Percentiles rank a stretch among this genome's conserved stretches.
Conservation (phyloP, 225 moss, liverwort and hornwort genomes). For the Takakia lepidozioides region DNA sequence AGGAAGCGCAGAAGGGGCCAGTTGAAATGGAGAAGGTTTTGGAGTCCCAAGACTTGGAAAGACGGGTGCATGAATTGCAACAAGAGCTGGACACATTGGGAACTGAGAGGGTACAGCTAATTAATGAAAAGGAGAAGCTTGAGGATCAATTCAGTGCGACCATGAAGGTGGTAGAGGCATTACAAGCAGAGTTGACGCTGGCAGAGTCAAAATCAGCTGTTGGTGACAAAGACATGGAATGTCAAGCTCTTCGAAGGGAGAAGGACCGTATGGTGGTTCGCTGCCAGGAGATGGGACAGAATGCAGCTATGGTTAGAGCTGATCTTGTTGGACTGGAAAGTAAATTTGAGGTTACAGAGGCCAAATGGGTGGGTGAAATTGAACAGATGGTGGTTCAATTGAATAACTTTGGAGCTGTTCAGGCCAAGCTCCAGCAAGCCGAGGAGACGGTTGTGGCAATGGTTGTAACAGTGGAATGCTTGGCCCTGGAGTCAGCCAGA, state of each 20-base stretch:
- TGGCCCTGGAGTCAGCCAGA: too few species aligned
- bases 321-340: too few species aligned
- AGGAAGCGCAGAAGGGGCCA: constrained; percentile 14
- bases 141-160: too few species aligned
- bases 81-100: constrained; percentile 13
- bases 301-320: too few species aligned
- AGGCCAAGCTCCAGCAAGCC: constrained; percentile 15
- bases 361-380: too few species aligned
- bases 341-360: too few species aligned
- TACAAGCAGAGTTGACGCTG: constrained; percentile 21
- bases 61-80: constrained; percentile 23
- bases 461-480: constrained; percentile 26
- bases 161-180: constrained; percentile 13
- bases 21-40: constrained; percentile 6
- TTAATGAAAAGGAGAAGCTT: constrained; percentile 15
- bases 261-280: too few species aligned
- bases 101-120: constrained; percentile 17
- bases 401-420: constrained; percentile 13
- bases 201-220: too few species aligned
- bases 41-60: constrained; percentile 13
- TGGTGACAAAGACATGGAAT: too few species aligned
- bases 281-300: too few species aligned
- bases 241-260: too few species aligned
- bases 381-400: constrained; percentile 15
- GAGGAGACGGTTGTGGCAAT: constrained; percentile 19